Base-by-base conservation (phyloP, 2,329 filamentous ascomycete genomes). In the Talaromyces sp. region DNA sequence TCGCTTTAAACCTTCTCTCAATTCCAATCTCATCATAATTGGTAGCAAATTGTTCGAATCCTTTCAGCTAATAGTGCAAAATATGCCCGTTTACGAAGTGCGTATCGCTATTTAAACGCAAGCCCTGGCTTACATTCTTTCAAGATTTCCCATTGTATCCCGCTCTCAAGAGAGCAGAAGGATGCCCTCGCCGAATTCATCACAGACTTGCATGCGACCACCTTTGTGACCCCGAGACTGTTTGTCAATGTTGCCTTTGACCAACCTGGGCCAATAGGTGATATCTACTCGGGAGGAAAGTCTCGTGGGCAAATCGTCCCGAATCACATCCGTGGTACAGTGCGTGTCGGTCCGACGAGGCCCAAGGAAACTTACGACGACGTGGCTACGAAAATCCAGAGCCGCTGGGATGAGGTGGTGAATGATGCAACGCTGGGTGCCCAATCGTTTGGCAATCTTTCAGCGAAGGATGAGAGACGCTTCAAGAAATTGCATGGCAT, bases 181-280 rank as follows among this genome's bases (percentile, higher is more conserved):
- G 52, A 58, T n/a, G 52, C 60, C 15, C 60, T 68, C 39, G 66
- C 66, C 25, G 54, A 63, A 30, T 55, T 55, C 55, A 65, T 68
- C 51, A 67, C 65, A 25, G 5, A 61, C 5, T 59, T 68, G 15
- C 66, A 68, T 55, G 39, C 56, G 13, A 63, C 57, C n/a, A 65
- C 65, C 13, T 68, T 67, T 57, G 51, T 64, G 11, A 67, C 65
- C 2, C 66, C 66, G 4, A 63, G 60, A 7, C 57, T 68, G 13
- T 68, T 67, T 58, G 66, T 68, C 55, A 65, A 68, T 32, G 60
- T 67, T 39, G 56, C 62, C 42, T 68, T 65, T 61, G 32, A 52
- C 44, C 58, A 62, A 28, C 47, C 59, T 13, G 55, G 57, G 15
- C 36, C 56, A 15, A 15, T 36, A 36, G 36, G 55, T 13, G 54